A percentile compares a stretch with the other conserved stretches of the same genome.
Evolutionary conservation across 176 grass and related monocot genomes (phyloP).

Genomic region (Poa pratensis): DNA sequence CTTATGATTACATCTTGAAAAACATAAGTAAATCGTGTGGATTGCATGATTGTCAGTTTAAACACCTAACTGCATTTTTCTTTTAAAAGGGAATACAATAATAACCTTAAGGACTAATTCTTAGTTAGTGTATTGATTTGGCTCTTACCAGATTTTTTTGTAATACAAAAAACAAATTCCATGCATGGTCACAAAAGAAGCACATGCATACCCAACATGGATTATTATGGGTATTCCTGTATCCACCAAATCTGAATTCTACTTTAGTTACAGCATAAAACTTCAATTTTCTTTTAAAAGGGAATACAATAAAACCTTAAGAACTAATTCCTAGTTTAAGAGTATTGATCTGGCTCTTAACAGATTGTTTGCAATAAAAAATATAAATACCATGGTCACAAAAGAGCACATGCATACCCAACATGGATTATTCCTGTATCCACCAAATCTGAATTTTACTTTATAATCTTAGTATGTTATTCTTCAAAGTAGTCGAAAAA

Average conservation of each 20-base stretch:
- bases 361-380: not conserved
- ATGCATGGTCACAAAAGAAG: constrained; percentile 4
- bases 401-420: not conserved
- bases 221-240: not conserved
- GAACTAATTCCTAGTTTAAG: not conserved
- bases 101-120: not conserved
- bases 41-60: too few species aligned
- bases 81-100: not conserved
- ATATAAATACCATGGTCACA: not conserved
- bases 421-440: not conserved
- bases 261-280: not conserved
- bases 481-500: not conserved
- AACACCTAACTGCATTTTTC: too few species aligned
- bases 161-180: not conserved
- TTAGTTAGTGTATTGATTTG: not conserved
- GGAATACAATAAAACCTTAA: not conserved
- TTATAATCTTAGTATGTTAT: not conserved
- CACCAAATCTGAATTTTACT: not conserved
- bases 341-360: not conserved
- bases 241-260: not conserved
- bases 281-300: not conserved
- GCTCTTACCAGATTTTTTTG: not conserved
- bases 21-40: not conserved
- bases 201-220: not conserved
- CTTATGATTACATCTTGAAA: not conserved